phyloP scores from a whole-genome alignment of 257 asterid species.

The Fraxinus excelsior region DNA sequence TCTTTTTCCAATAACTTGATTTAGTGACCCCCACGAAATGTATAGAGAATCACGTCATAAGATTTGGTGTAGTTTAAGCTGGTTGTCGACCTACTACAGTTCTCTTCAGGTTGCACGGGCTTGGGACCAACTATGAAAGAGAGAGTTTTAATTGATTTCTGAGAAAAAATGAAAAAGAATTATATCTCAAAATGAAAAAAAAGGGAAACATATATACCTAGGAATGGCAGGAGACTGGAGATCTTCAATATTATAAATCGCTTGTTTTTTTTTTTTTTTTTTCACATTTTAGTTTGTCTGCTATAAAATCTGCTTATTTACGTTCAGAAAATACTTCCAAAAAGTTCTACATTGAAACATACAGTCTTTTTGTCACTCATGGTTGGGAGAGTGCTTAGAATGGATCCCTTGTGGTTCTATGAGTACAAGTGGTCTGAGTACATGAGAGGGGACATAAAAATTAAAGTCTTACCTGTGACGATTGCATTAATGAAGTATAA shows the following conservation, averaged over 20 bases:
- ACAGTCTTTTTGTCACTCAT: not conserved
- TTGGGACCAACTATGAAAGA: too few relatives aligned
- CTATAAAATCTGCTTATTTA: not conserved
- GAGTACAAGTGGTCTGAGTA: not conserved
- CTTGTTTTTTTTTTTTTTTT: not conserved
- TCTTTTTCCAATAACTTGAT: not conserved
- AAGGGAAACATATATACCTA: not conserved
- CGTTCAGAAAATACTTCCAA: not conserved
- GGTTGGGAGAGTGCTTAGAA: not conserved
- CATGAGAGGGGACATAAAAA: not conserved
- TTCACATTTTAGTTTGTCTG: not conserved
- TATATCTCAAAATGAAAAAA: not conserved
- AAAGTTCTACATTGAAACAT: not conserved
- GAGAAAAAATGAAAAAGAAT: not conserved
- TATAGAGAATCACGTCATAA: too few relatives aligned
- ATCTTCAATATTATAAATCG: not conserved
- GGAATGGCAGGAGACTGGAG: not conserved
- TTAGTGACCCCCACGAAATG: not conserved
- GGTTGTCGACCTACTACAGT: too few relatives aligned
- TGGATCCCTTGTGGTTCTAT: too few relatives aligned
- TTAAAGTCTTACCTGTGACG: not conserved
- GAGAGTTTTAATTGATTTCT: not conserved
- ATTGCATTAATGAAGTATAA: not conserved
- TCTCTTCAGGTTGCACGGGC: too few relatives aligned
- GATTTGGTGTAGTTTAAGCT: too few relatives aligned